Base-by-base conservation (phyloP, 2,329 filamentous ascomycete genomes). In the Lachnellula hyalina region DNA sequence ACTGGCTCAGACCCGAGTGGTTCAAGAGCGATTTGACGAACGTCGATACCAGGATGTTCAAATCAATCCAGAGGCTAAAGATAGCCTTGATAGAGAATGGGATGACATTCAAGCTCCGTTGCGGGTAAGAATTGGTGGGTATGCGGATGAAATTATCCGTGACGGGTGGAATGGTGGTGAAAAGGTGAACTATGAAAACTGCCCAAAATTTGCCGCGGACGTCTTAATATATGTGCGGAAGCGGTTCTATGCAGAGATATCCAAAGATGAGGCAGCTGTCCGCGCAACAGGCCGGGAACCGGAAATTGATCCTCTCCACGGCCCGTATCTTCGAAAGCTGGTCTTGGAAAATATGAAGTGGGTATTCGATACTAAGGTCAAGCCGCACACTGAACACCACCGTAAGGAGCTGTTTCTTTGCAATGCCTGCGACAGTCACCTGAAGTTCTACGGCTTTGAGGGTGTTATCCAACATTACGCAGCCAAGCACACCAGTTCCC, bases 331-430 rank as follows among this genome's bases (percentile, higher is more conserved):
- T 25, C 77, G 82, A 67, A 85, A 79, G 65, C 74, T 93, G 51
- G 87, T 85, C 1, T 72, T 94, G 61, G 89, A 93, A 67, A 90
- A 92, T 65, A 91, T 94, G 88, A 92, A 88, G 70, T 93, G 86
- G 83, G 75, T 92, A 32, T 92, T 88, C 68, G 88, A 92, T 65
- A 82, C 81, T 61, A 91, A 90, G 68, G 78, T 94, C 67, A 89
- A 84, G 65, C 82, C 83, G 23, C 72, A 83, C 52, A 89, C 86
- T 2, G 85, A 90, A 58, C 72, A 75, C 46, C 78, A 79, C 62
- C 77, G 83, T 62, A 87, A 84, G 65, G 87, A 92, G 53, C 72
- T 92, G 9, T 94, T 94, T 69, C 77, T 88, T 54, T 94, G 89
- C 73, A 84, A 83, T 63, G 80, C 77, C 32, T 91, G 87, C 68